Evolutionary conservation across 192 early-diverging fungal species (phyloP), one percentile per base, ranked within the genome.

Genomic region (Spizellomyces sp.): DNA sequence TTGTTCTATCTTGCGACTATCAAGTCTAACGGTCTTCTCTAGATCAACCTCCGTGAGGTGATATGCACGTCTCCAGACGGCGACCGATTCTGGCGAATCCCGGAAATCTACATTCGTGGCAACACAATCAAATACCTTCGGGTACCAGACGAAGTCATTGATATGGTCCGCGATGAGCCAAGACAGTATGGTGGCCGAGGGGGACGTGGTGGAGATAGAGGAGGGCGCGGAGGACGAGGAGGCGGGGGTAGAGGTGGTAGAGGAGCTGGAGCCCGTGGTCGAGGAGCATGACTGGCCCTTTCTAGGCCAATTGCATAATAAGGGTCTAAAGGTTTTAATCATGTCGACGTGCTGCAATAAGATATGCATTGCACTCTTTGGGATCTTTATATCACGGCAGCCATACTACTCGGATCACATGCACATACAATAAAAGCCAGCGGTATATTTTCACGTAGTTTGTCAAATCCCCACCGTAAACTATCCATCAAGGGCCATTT

Each of bases 51-150:
- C 27, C 88, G 92, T 62, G 95, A 97, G 75, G 95, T 98, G 21
- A 96, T 98, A 72, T 91, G 92, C 77, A 99, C 96, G 0, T 90
- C 89, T 0, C 90, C 93, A 45, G 93, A 95, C 76, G 94, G 94
- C n/a, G 92, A 96, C 77, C 82, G 87, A 58, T 99, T 99, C 75
- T 95, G 91, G 91, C 88, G 91, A 27, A 83, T 99, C 50, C 86
- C 91, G 8, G 96, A 98, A 75, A 90, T 92, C 62, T 98, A 96
- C 78, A 91, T 99, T 65, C 88, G 94, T 70, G 96, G 96, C 67
- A 94, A 90, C 67, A 94, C 92, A 36, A 81, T 87, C 76, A 87
- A 87, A 64, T 85, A 87, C 75, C 67, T 87, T 70, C 77, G 86
- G 17, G 85, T 98, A 45, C 95, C 94, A 21, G 95, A 97, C 69